These are phyloP conservation scores for Fomitopsis pinicola DNA, from an alignment of 1,284 basidiomycete genomes.

Conservation along the genomic window DNA sequence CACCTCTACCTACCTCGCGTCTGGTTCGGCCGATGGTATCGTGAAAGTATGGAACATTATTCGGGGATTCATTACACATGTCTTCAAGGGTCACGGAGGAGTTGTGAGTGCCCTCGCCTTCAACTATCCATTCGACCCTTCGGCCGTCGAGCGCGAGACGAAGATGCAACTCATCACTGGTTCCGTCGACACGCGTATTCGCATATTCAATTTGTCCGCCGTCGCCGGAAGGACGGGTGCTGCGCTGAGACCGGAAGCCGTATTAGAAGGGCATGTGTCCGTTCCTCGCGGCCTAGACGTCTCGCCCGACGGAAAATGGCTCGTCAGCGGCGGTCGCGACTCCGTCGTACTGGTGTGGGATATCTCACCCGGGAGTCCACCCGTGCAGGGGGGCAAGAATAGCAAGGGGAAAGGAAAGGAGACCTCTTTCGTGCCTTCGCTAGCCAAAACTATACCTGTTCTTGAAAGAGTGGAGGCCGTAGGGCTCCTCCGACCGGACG, in stretches of 20 bases:
- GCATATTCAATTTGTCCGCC: conserved; percentile 84
- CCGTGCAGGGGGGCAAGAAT: conserved; percentile 23
- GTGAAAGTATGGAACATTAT: conserved; percentile 96
- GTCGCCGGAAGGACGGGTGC: conserved; percentile 49
- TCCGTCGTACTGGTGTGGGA: conserved; percentile 92
- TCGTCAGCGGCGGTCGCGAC: conserved; percentile 87
- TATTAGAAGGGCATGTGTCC: conserved; percentile 89
- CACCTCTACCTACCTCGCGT: conserved; percentile 89
- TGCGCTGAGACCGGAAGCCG: conserved; percentile 64
- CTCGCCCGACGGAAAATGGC: conserved; percentile 80
- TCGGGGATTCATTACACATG: conserved; percentile 89
- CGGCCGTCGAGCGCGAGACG: conserved; percentile 40
- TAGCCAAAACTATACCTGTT: conserved; percentile 83
- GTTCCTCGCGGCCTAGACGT: conserved; percentile 87
- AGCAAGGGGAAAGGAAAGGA: conserved; percentile 53
- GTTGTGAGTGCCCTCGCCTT: conserved; percentile 89
- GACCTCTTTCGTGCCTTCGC: conserved; percentile 42
- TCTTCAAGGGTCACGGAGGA: conserved; percentile 95
- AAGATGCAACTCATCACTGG: conserved; percentile 85
- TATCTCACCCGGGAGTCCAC: conserved; percentile 37
- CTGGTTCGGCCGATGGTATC: conserved; percentile 92
- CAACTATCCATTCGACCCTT: conserved; percentile 61
- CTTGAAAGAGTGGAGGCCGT: conserved; percentile 87
- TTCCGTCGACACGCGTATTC: conserved; percentile 83
- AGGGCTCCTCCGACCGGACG: conserved; percentile 60